Evolutionary conservation across 73 alveolate species (phyloP).

Genomic region (Paramecium primaurelia): DNA sequence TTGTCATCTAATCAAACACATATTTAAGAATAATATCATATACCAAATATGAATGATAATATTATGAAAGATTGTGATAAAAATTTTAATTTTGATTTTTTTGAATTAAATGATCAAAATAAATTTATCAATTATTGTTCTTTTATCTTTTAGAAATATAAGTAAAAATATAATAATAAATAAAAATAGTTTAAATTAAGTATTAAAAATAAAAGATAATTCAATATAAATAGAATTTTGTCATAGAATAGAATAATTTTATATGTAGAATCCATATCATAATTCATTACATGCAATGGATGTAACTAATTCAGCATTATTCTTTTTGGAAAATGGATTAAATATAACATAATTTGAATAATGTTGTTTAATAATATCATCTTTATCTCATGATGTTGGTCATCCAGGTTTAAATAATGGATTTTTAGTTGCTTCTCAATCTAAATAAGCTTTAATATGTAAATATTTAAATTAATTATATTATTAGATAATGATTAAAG

Average conservation of each 20-base stretch:
- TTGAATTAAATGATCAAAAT: not conserved
- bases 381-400: conserved; percentile 32
- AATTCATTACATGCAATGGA: conserved; percentile 44
- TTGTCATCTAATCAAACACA: not conserved
- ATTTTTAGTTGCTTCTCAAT: conserved; percentile 35
- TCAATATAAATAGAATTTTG: not conserved
- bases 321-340: conserved; percentile 21
- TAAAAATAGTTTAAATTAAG: not conserved
- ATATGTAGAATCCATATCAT: conserved; percentile 33
- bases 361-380: not conserved
- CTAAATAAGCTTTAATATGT: conserved; percentile 29
- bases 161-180: not conserved
- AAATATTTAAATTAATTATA: not conserved
- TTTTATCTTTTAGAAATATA: not conserved
- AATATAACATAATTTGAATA: not conserved
- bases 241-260: conserved; percentile 18
- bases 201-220: not conserved
- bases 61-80: not conserved
- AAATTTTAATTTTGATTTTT: conserved; percentile 29
- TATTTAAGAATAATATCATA: not conserved
- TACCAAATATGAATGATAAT: not conserved
- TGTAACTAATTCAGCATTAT: conserved; percentile 27
- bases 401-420: conserved; percentile 48
- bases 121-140: conserved; percentile 1
- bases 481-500: conserved; percentile 36